Base-by-base conservation (phyloP, 2,329 filamentous ascomycete genomes). In the Colletotrichum sp. region DNA sequence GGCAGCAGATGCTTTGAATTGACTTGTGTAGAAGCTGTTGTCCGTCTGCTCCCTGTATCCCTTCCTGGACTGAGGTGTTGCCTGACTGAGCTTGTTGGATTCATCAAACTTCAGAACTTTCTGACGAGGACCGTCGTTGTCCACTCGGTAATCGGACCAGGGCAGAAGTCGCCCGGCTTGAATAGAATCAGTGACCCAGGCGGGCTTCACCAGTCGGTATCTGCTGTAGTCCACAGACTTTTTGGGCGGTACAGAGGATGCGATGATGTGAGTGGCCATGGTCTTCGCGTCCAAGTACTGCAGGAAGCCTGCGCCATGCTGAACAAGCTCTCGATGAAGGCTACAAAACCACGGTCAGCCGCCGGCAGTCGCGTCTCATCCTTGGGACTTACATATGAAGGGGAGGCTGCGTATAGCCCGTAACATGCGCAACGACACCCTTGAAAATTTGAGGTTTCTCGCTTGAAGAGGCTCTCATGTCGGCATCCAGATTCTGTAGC, bases 251-350 rank as follows among this genome's bases (percentile, higher is more conserved):
- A 99, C 87, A 69, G 92, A 94, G 68, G 95, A 96, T 5, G 96
- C 96, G 80, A 99, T 96, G 79, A 99, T 98, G 83, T 99, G 96
- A 1, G 98, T 99, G 1, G 96, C 96, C 83, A 94, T 94, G 1
- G 96, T 99, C 87, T 99, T 99, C 49, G 93, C 94, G 84, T 98
- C 96, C 13, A 99, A 88, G 81, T 99, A 99, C 83, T 99, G 97
- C 77, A 98, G 90, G 80, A 98, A 99, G 0, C 94, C 95, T 36
- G 96, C 98, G n/a, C 97, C 97, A 90, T 99, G 93, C 80, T 94
- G 92, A 21, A 99, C 96, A 72, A 99, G 94, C 76, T 98, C 90
- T 69, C 89, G 92, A 86, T 98, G 96, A 21, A 99, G 90, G 60
- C 88, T 89, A 69, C 18, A n/a, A 49, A 9, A 21, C 7, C 7